Base-by-base conservation (phyloP, 2,329 filamentous ascomycete species). In the Aspergillus nomiae region DNA sequence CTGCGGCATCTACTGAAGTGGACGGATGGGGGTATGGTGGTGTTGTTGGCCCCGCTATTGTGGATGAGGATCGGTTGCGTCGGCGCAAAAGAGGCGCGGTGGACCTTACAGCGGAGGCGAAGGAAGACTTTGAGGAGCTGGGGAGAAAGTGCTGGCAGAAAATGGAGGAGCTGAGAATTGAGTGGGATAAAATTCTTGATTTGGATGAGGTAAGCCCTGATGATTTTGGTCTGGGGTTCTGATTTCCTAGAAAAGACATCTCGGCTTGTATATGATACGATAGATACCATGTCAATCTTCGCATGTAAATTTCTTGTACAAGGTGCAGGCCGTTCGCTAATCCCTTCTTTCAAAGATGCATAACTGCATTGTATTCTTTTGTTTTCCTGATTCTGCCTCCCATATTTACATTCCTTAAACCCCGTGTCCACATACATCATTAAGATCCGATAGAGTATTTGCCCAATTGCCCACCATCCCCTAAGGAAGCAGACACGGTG, bases 21-120 rank as follows among this genome's bases (percentile, higher is more conserved):
- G 88, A 92, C 50, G 92, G 92, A 9, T 97, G 94, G 93, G 94
- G 92, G 0, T 83, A 82, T 74, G 83, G 84, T 51, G 87, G 87
- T 3, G 81, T 79, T 36, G 74, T 86, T 34, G 78, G 82, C 0
- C 90, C 88, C 69, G 74, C 72, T 70, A 77, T 81, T 46, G 71
- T 78, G 51, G 83, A 83, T 3, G 79, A 83, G 59, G 79, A 87
- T 67, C 78, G 81, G 50, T 84, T 81, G 70, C 80, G 83, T 28
- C 82, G 84, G 12, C 83, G 92, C 65, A 89, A 86, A 75, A 81
- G 82, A 4, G 85, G 84, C 16, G 85, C 86, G 2, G 77, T 74
- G 28, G 83, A 89, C 59, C 78, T 89, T 54, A 93, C 88, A 0
- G 64, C 28, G 2, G 77, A 80, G 63, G 69, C 75, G 46, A 78